These are phyloP conservation scores for Colletotrichum sidae DNA, from an alignment of 2,329 filamentous ascomycete species.

Conservation along the genomic window DNA sequence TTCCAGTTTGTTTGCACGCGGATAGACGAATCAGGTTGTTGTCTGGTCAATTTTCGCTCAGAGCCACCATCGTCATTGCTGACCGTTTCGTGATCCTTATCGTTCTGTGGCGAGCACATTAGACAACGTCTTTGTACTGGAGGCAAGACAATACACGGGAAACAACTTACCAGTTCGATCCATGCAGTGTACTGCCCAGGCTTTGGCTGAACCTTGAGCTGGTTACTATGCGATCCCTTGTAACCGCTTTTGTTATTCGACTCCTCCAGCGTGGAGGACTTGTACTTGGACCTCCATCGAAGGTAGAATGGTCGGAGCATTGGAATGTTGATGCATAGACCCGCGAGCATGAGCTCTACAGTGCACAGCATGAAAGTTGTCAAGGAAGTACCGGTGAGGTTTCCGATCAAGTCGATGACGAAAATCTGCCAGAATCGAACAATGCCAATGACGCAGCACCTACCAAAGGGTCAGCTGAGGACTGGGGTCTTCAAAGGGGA, in stretches of 20 bases:
- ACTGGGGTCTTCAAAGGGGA: not conserved
- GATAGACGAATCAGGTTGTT: slow-evolving; percentile 31
- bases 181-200: slow-evolving; percentile 26
- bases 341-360: slow-evolving; percentile 53
- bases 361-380: slow-evolving; percentile 53
- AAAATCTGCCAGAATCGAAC: slow-evolving; percentile 53
- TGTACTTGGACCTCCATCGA: slow-evolving; percentile 47
- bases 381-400: slow-evolving; percentile 54
- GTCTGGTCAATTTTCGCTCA: slow-evolving; percentile 40
- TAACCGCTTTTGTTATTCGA: slow-evolving; percentile 36
- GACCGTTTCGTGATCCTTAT: slow-evolving; percentile 40
- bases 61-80: slow-evolving; percentile 41
- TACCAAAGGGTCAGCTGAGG: slow-evolving; percentile 27
- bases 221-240: slow-evolving; percentile 24
- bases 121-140: no score
- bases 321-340: slow-evolving; percentile 55
- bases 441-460: slow-evolving; percentile 51
- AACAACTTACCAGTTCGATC: slow-evolving; percentile 36
- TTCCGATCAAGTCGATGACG: slow-evolving; percentile 48
- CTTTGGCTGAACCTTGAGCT: slow-evolving; percentile 20
- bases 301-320: slow-evolving; percentile 53
- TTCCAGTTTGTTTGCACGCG: slow-evolving; percentile 39
- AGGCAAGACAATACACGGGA: no score
- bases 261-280: slow-evolving; percentile 45
- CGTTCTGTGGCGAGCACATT: slow-evolving; percentile 16